These are phyloP conservation scores for Zhuliangozyma parablackwelliae DNA, from an alignment of 1,139 yeast species.

Conservation along the genomic window DNA sequence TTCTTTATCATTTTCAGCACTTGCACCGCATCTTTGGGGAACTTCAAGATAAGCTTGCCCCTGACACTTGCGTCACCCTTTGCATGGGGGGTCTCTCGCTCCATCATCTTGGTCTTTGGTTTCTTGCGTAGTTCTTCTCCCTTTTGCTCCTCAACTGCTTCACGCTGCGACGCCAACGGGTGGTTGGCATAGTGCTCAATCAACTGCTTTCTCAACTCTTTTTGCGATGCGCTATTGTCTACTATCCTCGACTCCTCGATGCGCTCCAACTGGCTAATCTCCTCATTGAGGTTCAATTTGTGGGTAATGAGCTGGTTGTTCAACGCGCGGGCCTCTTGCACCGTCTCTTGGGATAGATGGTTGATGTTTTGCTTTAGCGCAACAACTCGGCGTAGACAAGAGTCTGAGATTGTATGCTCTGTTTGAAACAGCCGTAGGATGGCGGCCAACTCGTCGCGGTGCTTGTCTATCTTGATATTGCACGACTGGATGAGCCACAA, in stretches of 20 bases:
- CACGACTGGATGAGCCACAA: constrained; percentile 43
- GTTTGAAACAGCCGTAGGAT: constrained; percentile 9
- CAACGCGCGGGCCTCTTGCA: constrained; percentile 32
- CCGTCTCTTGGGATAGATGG: constrained; percentile 21
- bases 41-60: constrained; percentile 24
- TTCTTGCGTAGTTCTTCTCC: constrained; percentile 14
- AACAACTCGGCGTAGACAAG: constrained; percentile 3
- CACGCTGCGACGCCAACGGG: constrained; percentile 38
- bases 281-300: constrained; percentile 24
- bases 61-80: constrained; percentile 17
- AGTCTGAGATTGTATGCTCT: constrained; percentile 1
- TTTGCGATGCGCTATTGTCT: constrained; percentile 12
- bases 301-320: constrained; percentile 33
- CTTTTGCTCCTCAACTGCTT: constrained; percentile 32
- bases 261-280: constrained; percentile 25
- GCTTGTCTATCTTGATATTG: constrained; percentile 26
- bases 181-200: constrained; percentile 30
- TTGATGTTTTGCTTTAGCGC: constrained; percentile 7
- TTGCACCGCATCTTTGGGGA: constrained; percentile 13
- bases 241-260: constrained; percentile 7
- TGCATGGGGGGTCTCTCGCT: constrained; percentile 5
- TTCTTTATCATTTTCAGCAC: constrained; percentile 2
- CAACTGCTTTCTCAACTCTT: constrained; percentile 27
- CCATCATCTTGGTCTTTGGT: constrained; percentile 13
- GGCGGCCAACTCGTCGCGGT: constrained; percentile 15